Evolutionary conservation across 2,329 filamentous ascomycete genomes (phyloP).

Genomic region (Arthroderma sp.): DNA sequence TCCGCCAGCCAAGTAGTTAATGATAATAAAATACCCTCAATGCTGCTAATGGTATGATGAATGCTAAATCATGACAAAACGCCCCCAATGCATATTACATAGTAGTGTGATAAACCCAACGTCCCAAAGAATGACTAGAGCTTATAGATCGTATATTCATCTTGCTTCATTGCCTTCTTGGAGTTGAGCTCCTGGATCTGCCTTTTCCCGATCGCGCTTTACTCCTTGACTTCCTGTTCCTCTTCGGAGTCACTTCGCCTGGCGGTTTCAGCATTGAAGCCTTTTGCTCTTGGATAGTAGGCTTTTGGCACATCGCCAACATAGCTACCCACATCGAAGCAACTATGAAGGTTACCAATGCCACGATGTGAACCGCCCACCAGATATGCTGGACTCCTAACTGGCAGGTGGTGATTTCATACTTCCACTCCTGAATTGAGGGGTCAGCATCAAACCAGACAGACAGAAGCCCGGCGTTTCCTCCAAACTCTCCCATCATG

Average conservation of each 20-base stretch:
- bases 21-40: not conserved
- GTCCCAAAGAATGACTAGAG: not conserved
- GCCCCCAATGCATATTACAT: not conserved
- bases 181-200: too few relatives aligned
- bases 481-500: conserved; percentile 97
- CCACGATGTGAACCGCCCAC: conserved; percentile 77
- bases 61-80: not conserved
- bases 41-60: not conserved
- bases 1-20: not conserved
- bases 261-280: conserved; percentile 19
- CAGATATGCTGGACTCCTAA: conserved; percentile 82
- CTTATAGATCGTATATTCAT: not conserved
- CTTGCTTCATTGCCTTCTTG: not conserved
- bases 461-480: conserved; percentile 77
- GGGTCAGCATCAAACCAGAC: conserved; percentile 68
- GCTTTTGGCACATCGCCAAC: not conserved
- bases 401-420: conserved; percentile 66
- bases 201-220: not conserved
- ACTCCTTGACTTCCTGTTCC: not conserved
- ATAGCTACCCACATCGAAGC: conserved; percentile 16
- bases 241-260: conserved; percentile 4
- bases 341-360: conserved; percentile 40
- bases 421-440: conserved; percentile 58
- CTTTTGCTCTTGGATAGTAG: not conserved
- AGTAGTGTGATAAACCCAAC: not conserved